Percentiles rank a stretch among this genome's conserved stretches.
Evolutionary conservation across 1,284 basidiomycete genomes (phyloP).

Genomic region (Leccinum fallax): DNA sequence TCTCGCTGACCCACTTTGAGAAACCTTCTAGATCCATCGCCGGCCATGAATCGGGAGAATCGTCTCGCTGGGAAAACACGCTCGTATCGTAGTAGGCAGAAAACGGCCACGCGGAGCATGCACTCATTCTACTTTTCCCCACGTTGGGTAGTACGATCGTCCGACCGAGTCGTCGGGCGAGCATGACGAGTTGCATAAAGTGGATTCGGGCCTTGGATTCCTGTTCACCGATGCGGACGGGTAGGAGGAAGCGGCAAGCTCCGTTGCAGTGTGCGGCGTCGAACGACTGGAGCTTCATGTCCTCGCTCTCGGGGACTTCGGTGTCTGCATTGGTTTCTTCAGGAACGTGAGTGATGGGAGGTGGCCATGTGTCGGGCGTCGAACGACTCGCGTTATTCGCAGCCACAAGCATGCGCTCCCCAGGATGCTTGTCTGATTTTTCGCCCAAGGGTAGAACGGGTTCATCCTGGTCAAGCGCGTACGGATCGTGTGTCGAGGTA

Average conservation of each 20-base stretch:
- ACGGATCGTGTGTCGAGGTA: neutral
- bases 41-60: neutral
- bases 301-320: neutral
- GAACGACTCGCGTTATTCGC: neutral
- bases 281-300: neutral
- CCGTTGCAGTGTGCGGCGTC: constrained; percentile 9
- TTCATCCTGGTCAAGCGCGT: neutral
- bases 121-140: constrained; percentile 45
- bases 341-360: constrained; percentile 14
- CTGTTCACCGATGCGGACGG: constrained; percentile 48
- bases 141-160: neutral
- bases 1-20: constrained; percentile 1
- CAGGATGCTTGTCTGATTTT: neutral
- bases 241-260: constrained; percentile 48
- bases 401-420: neutral
- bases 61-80: neutral
- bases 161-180: constrained; percentile 43
- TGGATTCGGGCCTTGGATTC: constrained; percentile 53
- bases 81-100: constrained; percentile 46
- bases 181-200: constrained; percentile 44
- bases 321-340: constrained; percentile 4
- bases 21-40: constrained; percentile 20
- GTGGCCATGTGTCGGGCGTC: constrained; percentile 13
- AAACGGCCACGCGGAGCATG: constrained; percentile 48
- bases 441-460: neutral